Evolutionary conservation across 441 rosid genomes (phyloP).

Genomic region (Adansonia grandidieri): DNA sequence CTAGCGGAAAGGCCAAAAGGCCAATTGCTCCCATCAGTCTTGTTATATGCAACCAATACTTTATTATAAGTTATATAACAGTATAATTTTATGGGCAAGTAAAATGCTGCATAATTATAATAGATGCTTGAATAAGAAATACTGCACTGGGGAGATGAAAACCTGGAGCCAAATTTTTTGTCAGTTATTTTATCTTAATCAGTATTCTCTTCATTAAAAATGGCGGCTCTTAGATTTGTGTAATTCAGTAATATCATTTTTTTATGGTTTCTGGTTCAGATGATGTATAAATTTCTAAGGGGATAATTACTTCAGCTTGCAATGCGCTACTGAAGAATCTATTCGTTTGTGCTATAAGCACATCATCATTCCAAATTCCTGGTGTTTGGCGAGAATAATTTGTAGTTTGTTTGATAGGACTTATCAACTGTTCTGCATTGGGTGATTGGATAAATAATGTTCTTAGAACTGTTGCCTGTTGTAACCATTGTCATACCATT

Average conservation of each 20-base stretch:
- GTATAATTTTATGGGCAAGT: not conserved
- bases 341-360: not conserved
- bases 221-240: slow-evolving; percentile 1
- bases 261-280: not conserved
- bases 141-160: not conserved
- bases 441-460: slow-evolving; percentile 12
- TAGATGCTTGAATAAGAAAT: not conserved
- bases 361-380: not conserved
- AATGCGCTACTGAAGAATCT: not conserved
- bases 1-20: not conserved
- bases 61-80: not conserved
- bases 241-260: not conserved
- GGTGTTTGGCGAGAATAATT: slow-evolving; percentile 2
- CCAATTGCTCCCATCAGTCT: not conserved
- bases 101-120: not conserved
- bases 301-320: slow-evolving; percentile 6
- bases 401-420: not conserved
- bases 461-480: not conserved
- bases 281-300: not conserved
- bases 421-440: not conserved
- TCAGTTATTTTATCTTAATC: not conserved
- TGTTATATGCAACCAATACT: not conserved
- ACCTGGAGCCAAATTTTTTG: not conserved
- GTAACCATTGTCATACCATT: not conserved
- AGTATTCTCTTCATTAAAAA: not conserved